These are phyloP conservation scores for Mucor saturninus DNA, from an alignment of 371 early-diverging fungal genomes.

Conservation along the genomic window DNA sequence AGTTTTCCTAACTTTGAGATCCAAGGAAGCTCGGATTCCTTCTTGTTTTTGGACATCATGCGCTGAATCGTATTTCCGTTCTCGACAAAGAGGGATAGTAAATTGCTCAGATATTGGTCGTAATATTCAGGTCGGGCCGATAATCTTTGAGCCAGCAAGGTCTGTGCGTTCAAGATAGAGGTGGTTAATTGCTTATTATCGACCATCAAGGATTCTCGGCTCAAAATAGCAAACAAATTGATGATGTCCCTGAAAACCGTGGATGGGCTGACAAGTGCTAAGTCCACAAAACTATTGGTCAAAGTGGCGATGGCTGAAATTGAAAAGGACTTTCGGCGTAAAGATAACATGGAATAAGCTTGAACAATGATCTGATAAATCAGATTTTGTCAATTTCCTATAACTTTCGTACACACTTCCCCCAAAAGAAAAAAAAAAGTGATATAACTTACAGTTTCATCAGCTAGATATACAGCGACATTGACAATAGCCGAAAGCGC, in stretches of 20 bases:
- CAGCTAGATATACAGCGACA: constrained; percentile 68
- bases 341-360: constrained; percentile 59
- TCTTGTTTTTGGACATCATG: constrained; percentile 52
- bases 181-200: constrained; percentile 53
- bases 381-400: no score
- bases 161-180: constrained; percentile 39
- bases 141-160: constrained; percentile 58
- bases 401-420: no score
- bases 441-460: constrained; percentile 55
- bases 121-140: constrained; percentile 60
- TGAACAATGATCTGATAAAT: constrained; percentile 48
- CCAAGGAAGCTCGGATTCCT: constrained; percentile 55
- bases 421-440: no score
- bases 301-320: constrained; percentile 46
- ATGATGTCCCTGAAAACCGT: constrained; percentile 60
- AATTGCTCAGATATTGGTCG: constrained; percentile 56
- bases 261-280: constrained; percentile 55
- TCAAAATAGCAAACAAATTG: constrained; percentile 55
- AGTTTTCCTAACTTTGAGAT: constrained; percentile 68
- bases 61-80: constrained; percentile 72
- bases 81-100: constrained; percentile 71
- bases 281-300: constrained; percentile 51
- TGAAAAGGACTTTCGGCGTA: constrained; percentile 53
- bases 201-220: constrained; percentile 44
- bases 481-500: constrained; percentile 66